phyloP scores from a whole-genome alignment of 257 asterid genomes.

The Buddleja alternifolia region DNA sequence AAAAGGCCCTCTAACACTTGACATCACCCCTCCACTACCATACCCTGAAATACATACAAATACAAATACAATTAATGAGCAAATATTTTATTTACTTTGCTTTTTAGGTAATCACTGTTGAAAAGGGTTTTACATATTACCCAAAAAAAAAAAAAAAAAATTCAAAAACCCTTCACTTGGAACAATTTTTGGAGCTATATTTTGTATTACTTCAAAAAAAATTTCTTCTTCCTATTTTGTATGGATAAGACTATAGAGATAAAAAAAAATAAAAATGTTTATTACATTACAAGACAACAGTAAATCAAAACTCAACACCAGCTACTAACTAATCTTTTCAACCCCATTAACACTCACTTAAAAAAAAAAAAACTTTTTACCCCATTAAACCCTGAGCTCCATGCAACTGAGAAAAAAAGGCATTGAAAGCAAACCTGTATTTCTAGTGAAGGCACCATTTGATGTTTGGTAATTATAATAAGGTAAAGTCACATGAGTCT shows the following conservation, averaged over 20 bases:
- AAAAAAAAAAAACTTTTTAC: background rate
- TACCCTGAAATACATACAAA: slow-evolving; percentile 45
- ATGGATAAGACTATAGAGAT: slow-evolving; percentile 30
- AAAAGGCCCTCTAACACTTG: slow-evolving; percentile 63
- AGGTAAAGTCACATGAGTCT: slow-evolving; percentile 47
- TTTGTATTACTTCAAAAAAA: too few species aligned
- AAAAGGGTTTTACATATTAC: too few species aligned
- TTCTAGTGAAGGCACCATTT: slow-evolving; percentile 39
- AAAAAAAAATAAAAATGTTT: background rate
- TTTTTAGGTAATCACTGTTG: too few species aligned
- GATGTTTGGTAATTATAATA: slow-evolving; percentile 51
- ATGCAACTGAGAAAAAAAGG: slow-evolving; percentile 5
- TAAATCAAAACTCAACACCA: slow-evolving; percentile 32
- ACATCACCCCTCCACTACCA: slow-evolving; percentile 39
- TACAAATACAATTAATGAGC: too few species aligned
- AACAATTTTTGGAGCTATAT: too few species aligned
- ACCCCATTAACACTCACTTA: background rate
- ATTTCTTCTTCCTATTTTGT: background rate
- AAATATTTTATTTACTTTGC: too few species aligned
- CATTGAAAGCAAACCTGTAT: slow-evolving; percentile 46
- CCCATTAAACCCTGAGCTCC: slow-evolving; percentile 3
- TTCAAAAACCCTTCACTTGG: background rate
- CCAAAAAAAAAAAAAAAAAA: too few species aligned
- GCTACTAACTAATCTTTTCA: slow-evolving; percentile 13
- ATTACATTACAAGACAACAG: slow-evolving; percentile 28